Evolutionary conservation across 148 eudicot genomes (phyloP), one percentile per base, ranked within the genome.

Genomic region (Rhododendron vialii): DNA sequence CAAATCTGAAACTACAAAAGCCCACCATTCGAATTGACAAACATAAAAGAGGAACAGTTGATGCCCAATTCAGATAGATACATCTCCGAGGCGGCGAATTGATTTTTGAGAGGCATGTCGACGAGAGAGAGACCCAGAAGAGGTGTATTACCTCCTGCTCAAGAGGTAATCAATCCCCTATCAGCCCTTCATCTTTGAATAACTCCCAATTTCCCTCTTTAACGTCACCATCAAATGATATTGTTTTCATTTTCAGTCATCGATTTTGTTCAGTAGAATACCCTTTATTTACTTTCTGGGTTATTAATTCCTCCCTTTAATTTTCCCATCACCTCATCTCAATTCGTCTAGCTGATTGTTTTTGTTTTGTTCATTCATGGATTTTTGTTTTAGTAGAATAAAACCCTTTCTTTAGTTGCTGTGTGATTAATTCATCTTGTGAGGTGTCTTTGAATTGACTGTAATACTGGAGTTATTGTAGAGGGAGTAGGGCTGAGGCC

Each of bases 51-150:
- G 17, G 5, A 59, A 59, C 65, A 59, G 65, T 59, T 59, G 65
- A 59, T 20, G 7, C 9, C 65, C n/a, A 59, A 59, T 59, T 20
- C 65, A 59, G 63, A 57, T 57, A 17, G 63, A 8, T 20, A 18
- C 71, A 67, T 76, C 26, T 76, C 26, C 22, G 50, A 26, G 50
- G 53, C 26, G 30, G 81, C 53, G 53, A 45, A 47, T n/a, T 26
- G 57, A 26, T 28, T 50, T 24, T 84, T 4, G n/a, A 80, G 45
- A 69, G 83, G 82, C 80, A 93, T 92, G 94, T 93, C 93, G 74
- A 85, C 93, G 74, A 86, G 94, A 61, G 93, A 91, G 90, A 90
- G 95, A 89, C 83, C 91, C 71, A 93, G 87, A 87, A 91, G 91
- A 86, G 91, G 88, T 20, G 78, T 88, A 65, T 90, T 94, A 63